Base-by-base conservation (phyloP, 176 grass and related monocot species). In the Metroxylon sagu region DNA sequence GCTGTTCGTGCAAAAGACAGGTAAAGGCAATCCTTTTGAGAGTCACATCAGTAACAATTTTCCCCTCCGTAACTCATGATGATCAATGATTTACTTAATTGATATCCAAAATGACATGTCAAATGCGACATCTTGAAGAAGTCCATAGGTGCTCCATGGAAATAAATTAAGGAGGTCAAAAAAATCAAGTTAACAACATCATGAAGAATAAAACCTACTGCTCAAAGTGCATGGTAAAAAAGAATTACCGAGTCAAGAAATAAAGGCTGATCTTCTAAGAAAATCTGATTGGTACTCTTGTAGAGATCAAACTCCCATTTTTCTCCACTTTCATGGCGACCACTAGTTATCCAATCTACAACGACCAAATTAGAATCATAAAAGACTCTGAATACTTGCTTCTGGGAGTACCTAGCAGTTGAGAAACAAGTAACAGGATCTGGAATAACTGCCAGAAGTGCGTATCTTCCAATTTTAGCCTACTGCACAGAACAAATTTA, bases 311-410 rank as follows among this genome's bases (percentile, higher is more conserved):
- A 88, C 51, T 76, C 67, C 87, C 93, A 91, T 70, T 67, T 80
- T 76, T 91, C 87, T 74, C 93, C 93, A 57, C 75, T 80, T 48
- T 88, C 80, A 62, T 88, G 84, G 16, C 87, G 87, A 0, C 92
- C 93, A 64, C 93, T 91, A 26, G 87, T 97, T 77, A 91, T 80
- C 87, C 87, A 97, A 67, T 97, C 93, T 18, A 97, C 87, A 61
- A 97, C 1, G 21, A 91, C 81, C 53, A 97, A 68, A 73, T 85
- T 91, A 62, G 93, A 97, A 71, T 79, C 23, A 18, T 54, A 23
- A 69, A 77, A 57, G 16, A 91, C 71, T 26, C 71, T 75, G 59
- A 97, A 97, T 39, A 82, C 79, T 75, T 97, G 87, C 64, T 82
- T 88, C 70, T 91, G 87, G 55, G 72, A 65, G 56, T 88, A 97